Base-by-base conservation (phyloP, 2,329 filamentous ascomycete species). In the Emergomyces orientalis region DNA sequence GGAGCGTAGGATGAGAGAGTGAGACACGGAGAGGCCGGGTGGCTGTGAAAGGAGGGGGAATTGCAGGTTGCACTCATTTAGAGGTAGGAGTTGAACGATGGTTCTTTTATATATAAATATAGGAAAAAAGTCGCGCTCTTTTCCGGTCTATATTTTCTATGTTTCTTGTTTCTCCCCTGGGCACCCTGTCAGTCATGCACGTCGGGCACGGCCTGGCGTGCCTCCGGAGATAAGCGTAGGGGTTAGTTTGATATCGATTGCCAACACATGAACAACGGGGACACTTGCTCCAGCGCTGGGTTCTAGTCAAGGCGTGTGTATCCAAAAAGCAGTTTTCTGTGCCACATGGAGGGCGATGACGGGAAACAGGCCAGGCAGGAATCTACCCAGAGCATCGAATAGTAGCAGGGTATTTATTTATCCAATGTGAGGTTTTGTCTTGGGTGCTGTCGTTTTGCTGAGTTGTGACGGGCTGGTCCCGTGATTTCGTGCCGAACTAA, bases 21-120 rank as follows among this genome's bases (percentile, higher is more conserved):
- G 41, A 47, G 41, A 59, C 41, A 59, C 30, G 72, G 72, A 69
- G 73, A 71, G 43, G 71, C 70, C 63, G 72, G 71, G 71, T 69
- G 63, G 71, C 68, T 55, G 72, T 65, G 45, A 52, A 57, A 65
- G 64, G 67, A 49, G 61, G 34, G 49, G 57, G 65, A 25, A 63
- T 61, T 62, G 60, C 62, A 43, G 59, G 30, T 61, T 51, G 59
- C 60, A 57, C 47, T 60, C 43, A 25, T 59, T 55, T 49, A 56
- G 14, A 30, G 25, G 55, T 61, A 9, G 22, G 19, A 47, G 41
- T 45, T 34, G 19, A 47, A 47, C 17, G 22, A 14, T 22, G n/a
- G 19, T 27, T 49, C 17, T 13, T 32, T n/a, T 32, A 45, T 59
- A 43, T 55, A 56, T 41, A 3, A 37, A 7, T 22, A 22, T 27